Conservation (phyloP, 257 asterid species). For the Marsdenia floribunda region DNA sequence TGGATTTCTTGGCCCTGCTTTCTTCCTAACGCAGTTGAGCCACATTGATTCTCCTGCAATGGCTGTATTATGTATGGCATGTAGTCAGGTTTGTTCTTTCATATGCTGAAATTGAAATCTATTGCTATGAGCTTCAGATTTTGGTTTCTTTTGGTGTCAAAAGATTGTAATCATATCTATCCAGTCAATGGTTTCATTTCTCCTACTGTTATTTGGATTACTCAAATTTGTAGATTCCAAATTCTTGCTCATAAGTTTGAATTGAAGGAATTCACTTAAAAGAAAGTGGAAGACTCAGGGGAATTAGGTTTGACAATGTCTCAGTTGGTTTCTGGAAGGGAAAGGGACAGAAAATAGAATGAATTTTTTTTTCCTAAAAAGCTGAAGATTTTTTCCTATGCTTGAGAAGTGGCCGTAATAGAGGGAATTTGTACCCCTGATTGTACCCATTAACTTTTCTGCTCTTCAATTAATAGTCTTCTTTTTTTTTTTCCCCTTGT, state of each 20-base stretch:
- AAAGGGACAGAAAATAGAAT: neutral
- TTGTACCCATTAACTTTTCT: neutral
- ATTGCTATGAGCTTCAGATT: neutral
- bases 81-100: conserved; percentile 71
- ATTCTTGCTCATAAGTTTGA: neutral
- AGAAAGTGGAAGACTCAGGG: neutral
- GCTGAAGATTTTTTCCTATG: neutral
- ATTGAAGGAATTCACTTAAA: neutral
- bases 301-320: neutral
- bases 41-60: conserved; percentile 81
- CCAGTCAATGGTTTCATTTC: neutral
- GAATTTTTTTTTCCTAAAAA: neutral
- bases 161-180: neutral
- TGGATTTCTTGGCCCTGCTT: conserved; percentile 93
- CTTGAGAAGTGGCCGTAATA: neutral
- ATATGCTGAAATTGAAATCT: neutral
- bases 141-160: neutral
- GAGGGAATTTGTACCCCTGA: neutral
- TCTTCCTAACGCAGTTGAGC: conserved; percentile 88
- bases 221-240: neutral
- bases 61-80: conserved; percentile 87
- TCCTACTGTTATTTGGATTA: neutral
- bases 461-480: conserved; percentile 1
- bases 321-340: neutral
- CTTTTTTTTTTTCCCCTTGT: conserved; percentile 1